These are phyloP conservation scores for Microdochium nivale DNA, from an alignment of 2,329 filamentous ascomycete species.

Conservation along the genomic window DNA sequence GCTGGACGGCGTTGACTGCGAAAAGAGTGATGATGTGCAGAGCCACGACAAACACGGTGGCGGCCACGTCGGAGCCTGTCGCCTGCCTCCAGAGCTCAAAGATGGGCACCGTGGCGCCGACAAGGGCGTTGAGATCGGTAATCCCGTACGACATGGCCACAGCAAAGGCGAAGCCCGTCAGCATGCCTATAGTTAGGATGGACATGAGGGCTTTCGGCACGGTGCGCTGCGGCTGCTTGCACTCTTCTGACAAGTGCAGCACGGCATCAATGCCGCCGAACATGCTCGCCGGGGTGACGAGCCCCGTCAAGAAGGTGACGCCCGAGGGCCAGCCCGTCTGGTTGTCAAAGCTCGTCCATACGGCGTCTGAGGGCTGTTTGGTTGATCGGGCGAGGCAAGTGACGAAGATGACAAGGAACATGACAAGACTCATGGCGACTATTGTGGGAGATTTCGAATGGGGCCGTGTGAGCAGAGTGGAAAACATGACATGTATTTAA, in stretches of 20 bases:
- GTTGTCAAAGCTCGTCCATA: slow-evolving; percentile 21
- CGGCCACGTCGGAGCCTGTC: slow-evolving; percentile 6
- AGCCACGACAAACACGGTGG: slow-evolving; percentile 8
- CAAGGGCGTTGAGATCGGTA: slow-evolving; percentile 8
- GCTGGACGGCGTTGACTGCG: slow-evolving; percentile 14
- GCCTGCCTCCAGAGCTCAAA: slow-evolving; percentile 12
- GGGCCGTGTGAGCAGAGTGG: background rate
- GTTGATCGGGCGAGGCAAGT: slow-evolving; percentile 16
- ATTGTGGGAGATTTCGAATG: slow-evolving; percentile 2
- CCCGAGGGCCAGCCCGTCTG: slow-evolving; percentile 17
- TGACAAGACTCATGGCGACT: slow-evolving; percentile 2
- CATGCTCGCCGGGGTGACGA: slow-evolving; percentile 27
- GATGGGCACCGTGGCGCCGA: slow-evolving; percentile 2
- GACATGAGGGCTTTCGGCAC: slow-evolving; percentile 23
- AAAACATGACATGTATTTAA: no score
- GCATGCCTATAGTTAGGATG: slow-evolving; percentile 22
- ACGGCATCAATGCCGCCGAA: slow-evolving; percentile 26
- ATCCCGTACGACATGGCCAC: slow-evolving; percentile 16
- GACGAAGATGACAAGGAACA: slow-evolving; percentile 21
- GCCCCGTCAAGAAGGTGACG: slow-evolving; percentile 27
- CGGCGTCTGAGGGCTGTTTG: slow-evolving; percentile 12
- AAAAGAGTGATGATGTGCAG: slow-evolving; percentile 8
- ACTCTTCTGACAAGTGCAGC: slow-evolving; percentile 28
- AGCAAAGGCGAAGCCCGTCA: slow-evolving; percentile 20
- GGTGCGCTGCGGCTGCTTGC: slow-evolving; percentile 16